These are phyloP conservation scores for Venturia oleaginea DNA, from an alignment of 2,329 filamentous ascomycete genomes.

Conservation along the genomic window DNA sequence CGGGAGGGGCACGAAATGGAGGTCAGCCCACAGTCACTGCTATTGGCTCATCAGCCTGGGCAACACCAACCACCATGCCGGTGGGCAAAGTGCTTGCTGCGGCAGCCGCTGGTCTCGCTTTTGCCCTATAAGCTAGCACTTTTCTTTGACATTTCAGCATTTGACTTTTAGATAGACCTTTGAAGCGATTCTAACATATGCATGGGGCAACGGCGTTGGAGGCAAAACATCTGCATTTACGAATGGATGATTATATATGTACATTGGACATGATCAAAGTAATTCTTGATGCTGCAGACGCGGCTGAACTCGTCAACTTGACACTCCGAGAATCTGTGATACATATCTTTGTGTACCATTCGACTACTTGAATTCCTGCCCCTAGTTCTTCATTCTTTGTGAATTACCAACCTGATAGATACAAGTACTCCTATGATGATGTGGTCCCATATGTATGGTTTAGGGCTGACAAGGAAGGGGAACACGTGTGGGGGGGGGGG, in stretches of 20 bases:
- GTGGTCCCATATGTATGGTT: background rate
- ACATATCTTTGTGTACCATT: too few species aligned
- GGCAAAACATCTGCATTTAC: background rate
- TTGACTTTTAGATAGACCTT: background rate
- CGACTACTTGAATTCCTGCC: too few species aligned
- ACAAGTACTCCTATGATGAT: too few species aligned
- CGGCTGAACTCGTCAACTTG: background rate
- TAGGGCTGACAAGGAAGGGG: background rate
- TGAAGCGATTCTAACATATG: conserved; percentile 5
- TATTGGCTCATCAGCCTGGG: conserved; percentile 17
- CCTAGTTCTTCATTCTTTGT: too few species aligned
- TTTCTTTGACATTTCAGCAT: background rate
- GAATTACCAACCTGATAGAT: too few species aligned
- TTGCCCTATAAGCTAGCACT: conserved; percentile 1
- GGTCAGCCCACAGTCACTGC: conserved; percentile 21
- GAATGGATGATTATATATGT: background rate
- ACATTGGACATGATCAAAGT: background rate
- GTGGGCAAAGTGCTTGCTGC: conserved; percentile 23
- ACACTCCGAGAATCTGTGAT: too few species aligned
- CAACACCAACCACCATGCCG: conserved; percentile 21
- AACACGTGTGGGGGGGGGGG: background rate
- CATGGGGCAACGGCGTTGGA: background rate
- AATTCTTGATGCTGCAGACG: background rate
- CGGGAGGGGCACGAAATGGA: conserved; percentile 36
- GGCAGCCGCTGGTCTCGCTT: conserved; percentile 23